Evolutionary conservation across 345 rosid genomes (phyloP), one percentile per base, ranked within the genome.

Genomic region (Acer yangbiense): DNA sequence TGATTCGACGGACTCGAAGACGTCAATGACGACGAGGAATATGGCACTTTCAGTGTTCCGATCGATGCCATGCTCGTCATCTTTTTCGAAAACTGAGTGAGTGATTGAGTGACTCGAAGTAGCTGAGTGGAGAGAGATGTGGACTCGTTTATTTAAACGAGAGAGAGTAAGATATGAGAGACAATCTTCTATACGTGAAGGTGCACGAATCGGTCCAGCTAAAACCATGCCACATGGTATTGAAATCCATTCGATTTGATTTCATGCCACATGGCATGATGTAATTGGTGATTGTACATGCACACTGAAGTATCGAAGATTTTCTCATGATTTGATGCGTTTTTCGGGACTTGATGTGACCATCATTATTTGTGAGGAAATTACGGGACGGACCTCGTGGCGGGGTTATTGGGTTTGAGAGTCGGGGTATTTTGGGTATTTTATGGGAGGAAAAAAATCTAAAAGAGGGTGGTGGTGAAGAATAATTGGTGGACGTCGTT

Each of bases 51-150:
- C 0, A 80, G 74, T 55, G 67, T 79, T 52, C 91, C 90, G 55
- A 63, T 82, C 44, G 89, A 85, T 32, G 91, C 91, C 86, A 87
- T 75, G 69, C 78, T 86, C 81, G 91, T 90, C 93, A 90, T 88
- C 74, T 10, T 61, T 7, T 17, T 23, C 7, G 9, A 6, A 7
- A 35, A 4, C 39, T 29, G 17, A 55, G 39, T 35, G 39, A 35
- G 39, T 35, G 39, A 10, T 16, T 2, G 46, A 16, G 16, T n/a
- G 64, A 13, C 20, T 17, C 27, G 48, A 9, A 10, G 65, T 14
- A 50, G 70, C 29, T 55, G 65, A 1, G 20, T 14, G 10, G 44
- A 69, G 9, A 35, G 65, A 39, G 41, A 32, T 44, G 21, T 5
- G 23, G 57, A 69, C 74, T 76, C 74, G 29, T 41, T 41, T 57